Percentiles rank a stretch among this genome's conserved stretches.
These are phyloP conservation scores for Syzygium malaccense DNA, from an alignment of 441 rosid species.

Conservation along the genomic window DNA sequence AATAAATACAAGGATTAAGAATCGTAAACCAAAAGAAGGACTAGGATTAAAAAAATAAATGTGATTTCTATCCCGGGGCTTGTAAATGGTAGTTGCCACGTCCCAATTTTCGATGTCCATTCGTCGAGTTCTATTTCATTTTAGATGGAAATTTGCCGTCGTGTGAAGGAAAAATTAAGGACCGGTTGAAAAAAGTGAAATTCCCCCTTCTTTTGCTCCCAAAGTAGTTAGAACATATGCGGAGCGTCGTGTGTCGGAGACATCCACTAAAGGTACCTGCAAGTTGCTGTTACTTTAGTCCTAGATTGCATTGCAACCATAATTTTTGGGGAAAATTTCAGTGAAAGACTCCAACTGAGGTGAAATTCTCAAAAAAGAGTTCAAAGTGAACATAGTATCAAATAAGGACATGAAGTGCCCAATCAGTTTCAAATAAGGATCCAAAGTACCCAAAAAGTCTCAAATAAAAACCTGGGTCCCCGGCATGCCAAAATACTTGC, in stretches of 20 bases:
- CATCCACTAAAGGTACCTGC: background rate
- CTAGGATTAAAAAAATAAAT: background rate
- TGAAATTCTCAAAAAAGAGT: too few relatives aligned
- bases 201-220: background rate
- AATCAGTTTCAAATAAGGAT: too few relatives aligned
- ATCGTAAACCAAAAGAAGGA: background rate
- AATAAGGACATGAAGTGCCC: too few relatives aligned
- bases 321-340: too few relatives aligned
- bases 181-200: background rate
- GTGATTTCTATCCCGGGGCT: background rate
- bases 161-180: background rate
- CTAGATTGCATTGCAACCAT: background rate
- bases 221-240: background rate
- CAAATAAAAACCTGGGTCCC: too few relatives aligned
- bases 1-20: background rate
- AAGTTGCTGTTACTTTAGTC: background rate
- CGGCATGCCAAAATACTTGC: too few relatives aligned
- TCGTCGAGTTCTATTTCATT: background rate
- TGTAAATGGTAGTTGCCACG: background rate
- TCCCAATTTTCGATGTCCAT: background rate
- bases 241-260: background rate
- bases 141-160: background rate
- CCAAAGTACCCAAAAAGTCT: too few relatives aligned
- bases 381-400: too few relatives aligned
- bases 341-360: too few relatives aligned